phyloP scores from a whole-genome alignment of 768 basidiomycete species.

The Lentinula sp. region DNA sequence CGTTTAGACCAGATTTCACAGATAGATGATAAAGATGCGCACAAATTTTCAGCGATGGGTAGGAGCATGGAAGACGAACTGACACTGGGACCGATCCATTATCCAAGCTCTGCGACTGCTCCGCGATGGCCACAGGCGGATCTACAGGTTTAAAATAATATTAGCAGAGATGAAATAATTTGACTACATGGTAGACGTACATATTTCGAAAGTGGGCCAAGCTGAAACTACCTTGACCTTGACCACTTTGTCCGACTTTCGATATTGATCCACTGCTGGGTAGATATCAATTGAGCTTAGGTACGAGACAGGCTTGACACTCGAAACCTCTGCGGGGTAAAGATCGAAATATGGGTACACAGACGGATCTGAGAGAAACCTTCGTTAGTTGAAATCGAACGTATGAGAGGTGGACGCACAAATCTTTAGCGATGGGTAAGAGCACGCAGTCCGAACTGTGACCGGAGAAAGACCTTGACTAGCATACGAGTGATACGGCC shows the following conservation, averaged over 20 bases:
- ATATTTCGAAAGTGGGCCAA: background rate
- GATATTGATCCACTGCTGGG: slow-evolving; percentile 12
- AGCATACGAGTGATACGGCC: slow-evolving; percentile 15
- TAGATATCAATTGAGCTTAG: slow-evolving; percentile 13
- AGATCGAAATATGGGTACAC: slow-evolving; percentile 24
- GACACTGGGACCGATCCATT: background rate
- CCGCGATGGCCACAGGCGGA: background rate
- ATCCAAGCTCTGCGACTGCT: background rate
- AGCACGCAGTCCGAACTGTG: background rate
- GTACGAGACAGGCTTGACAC: too few relatives aligned
- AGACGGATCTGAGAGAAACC: slow-evolving; percentile 15
- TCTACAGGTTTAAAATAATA: background rate
- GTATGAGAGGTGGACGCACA: background rate
- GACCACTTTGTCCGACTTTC: background rate
- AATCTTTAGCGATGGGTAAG: background rate
- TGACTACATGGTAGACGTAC: background rate
- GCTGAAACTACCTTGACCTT: background rate
- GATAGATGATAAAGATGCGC: slow-evolving; percentile 6
- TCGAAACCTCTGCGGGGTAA: slow-evolving; percentile 18
- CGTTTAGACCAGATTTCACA: background rate
- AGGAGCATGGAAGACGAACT: slow-evolving; percentile 9
- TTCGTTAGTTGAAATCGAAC: background rate
- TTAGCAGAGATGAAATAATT: background rate
- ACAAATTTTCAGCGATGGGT: slow-evolving; percentile 23
- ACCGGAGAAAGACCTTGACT: background rate